Base-by-base conservation (phyloP, 2,329 filamentous ascomycete genomes). In the Penicillium sp. region DNA sequence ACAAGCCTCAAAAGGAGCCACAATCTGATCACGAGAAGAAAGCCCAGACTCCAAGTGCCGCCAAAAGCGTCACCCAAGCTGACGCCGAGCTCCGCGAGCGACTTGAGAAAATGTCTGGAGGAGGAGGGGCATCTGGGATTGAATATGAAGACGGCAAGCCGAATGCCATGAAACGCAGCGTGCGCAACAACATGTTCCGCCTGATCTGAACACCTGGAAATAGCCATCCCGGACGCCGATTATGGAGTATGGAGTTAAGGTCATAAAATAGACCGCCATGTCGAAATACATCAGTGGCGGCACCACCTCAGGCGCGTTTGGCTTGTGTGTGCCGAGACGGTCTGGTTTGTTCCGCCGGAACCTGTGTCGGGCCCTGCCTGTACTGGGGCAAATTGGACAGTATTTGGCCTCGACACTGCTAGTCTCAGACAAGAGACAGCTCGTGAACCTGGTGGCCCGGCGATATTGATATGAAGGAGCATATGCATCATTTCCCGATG, bases 181-280 rank as follows among this genome's bases (percentile, higher is more conserved):
- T 90, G 9, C 82, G 77, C 63, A 80, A 84, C 42, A 89, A 89
- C 57, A 89, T 89, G 85, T 89, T 89, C 63, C 74, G 85, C 13
- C 78, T 85, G 49, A 87, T 87, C 18, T 67, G 43, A 64, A 40
- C 9, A 2, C 3, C 34, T 10, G 26, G 24, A 9, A 16, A 7
- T 10, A 11, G 20, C 23, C 10, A 20, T 23, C 18, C 16, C 16
- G 6, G 18, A 34, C 31, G n/a, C n/a, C n/a, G n/a, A n/a, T n/a
- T n/a, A 34, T 34, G 2, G 7, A 6, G 11, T 2, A 29, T 6
- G 32, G 11, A 34, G 8, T 26, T 2, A 11, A 9, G 18, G 8
- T 26, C 4, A 11, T 14, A 3, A 18, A 10, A 34, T 3, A 16
- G 11, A 10, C 16, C 14, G 10, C 9, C 31, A 18, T 5, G 14